phyloP scores from a whole-genome alignment of 345 rosid genomes.

The Chamaenerion angustifolium region DNA sequence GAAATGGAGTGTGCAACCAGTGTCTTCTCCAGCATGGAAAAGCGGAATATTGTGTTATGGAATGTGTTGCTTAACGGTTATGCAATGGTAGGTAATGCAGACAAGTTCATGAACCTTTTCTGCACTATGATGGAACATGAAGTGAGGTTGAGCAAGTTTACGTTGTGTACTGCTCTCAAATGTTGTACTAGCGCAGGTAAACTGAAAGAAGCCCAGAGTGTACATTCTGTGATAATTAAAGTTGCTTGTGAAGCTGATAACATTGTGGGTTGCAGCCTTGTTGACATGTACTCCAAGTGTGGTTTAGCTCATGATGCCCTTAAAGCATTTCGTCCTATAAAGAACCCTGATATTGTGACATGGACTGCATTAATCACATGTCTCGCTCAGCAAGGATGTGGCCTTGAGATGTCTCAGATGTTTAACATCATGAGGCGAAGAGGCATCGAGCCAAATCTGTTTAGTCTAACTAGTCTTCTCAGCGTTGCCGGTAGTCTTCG shows the following conservation, averaged over 20 bases:
- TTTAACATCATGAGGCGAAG: constrained; percentile 22
- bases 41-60: constrained; percentile 30
- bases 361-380: constrained; percentile 32
- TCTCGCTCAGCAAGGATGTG: constrained; percentile 22
- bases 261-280: constrained; percentile 25
- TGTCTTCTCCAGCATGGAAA: constrained; percentile 20
- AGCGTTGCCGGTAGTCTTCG: constrained; percentile 16
- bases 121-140: constrained; percentile 20
- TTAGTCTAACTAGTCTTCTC: constrained; percentile 20
- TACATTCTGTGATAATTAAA: constrained; percentile 28
- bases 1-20: constrained; percentile 24
- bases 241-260: constrained; percentile 24
- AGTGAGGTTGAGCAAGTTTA: constrained; percentile 18
- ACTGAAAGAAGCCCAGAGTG: constrained; percentile 20
- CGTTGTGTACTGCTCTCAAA: constrained; percentile 27
- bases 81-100: constrained; percentile 17
- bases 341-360: constrained; percentile 24
- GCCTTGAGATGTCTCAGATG: constrained; percentile 18
- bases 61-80: constrained; percentile 33
- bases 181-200: constrained; percentile 18
- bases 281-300: constrained; percentile 40
- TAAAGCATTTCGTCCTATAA: constrained; percentile 20
- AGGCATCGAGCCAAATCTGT: constrained; percentile 28
- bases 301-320: constrained; percentile 22
- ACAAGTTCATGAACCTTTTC: constrained; percentile 21